phyloP scores from a whole-genome alignment of 805 yeast species.

The Kregervanrija fluxuum region DNA sequence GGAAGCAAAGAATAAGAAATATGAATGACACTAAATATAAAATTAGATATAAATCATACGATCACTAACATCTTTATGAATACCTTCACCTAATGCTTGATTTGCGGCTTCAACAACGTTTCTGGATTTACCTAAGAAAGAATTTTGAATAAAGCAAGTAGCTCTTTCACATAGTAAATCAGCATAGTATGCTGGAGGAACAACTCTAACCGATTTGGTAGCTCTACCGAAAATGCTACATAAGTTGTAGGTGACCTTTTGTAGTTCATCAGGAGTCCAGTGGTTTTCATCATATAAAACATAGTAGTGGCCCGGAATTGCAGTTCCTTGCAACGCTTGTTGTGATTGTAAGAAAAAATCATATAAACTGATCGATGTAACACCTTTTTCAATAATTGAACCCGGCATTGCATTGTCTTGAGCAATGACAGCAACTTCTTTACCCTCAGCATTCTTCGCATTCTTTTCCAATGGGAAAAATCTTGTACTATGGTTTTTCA shows the following conservation, averaged over 20 bases:
- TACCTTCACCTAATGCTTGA: slow-evolving; percentile 12
- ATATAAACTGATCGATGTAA: slow-evolving; percentile 24
- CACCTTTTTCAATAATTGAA: slow-evolving; percentile 25
- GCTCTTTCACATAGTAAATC: slow-evolving; percentile 28
- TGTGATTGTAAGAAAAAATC: slow-evolving; percentile 28
- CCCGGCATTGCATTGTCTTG: slow-evolving; percentile 23
- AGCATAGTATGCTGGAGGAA: slow-evolving; percentile 28
- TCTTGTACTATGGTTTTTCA: slow-evolving; percentile 22
- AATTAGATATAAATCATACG: slow-evolving; percentile 16
- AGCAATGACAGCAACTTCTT: slow-evolving; percentile 16
- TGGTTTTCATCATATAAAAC: slow-evolving; percentile 25
- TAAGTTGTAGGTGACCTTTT: slow-evolving; percentile 22
- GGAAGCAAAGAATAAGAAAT: neutral
- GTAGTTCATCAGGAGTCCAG: slow-evolving; percentile 23
- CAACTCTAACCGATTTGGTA: slow-evolving; percentile 26
- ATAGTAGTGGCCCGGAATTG: slow-evolving; percentile 28
- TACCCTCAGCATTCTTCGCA: slow-evolving; percentile 16
- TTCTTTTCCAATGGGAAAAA: slow-evolving; percentile 24
- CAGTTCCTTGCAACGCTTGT: slow-evolving; percentile 29
- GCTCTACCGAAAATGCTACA: slow-evolving; percentile 26
- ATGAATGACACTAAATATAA: neutral
- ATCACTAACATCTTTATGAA: slow-evolving; percentile 13
- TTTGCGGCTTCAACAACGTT: slow-evolving; percentile 13
- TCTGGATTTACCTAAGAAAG: slow-evolving; percentile 4
- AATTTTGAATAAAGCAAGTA: slow-evolving; percentile 15